phyloP scores from a whole-genome alignment of 2,329 filamentous ascomycete species.

The Diplodia seriata region DNA sequence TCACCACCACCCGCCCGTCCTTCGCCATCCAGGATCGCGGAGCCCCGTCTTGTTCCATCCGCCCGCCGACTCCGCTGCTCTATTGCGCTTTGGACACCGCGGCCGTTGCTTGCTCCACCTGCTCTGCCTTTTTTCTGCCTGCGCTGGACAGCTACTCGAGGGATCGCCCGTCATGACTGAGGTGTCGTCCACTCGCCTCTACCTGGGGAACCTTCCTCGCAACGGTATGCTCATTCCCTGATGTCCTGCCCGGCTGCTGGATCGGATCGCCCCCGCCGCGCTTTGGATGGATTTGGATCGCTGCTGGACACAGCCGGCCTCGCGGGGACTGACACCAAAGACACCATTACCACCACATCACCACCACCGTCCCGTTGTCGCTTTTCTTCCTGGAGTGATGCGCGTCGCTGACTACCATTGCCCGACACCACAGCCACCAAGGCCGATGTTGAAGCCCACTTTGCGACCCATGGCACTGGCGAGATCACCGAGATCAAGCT shows the following conservation, averaged over 20 bases:
- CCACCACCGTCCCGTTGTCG: slow-evolving; percentile 22
- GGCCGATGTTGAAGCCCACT: slow-evolving; percentile 94
- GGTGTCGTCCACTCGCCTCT: slow-evolving; percentile 93
- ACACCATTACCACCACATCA: slow-evolving; percentile 6
- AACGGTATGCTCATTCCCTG: slow-evolving; percentile 71
- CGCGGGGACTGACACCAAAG: slow-evolving; percentile 21
- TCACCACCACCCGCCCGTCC: slow-evolving; percentile 20
- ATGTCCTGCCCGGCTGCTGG: slow-evolving; percentile 26
- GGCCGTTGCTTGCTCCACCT: not conserved
- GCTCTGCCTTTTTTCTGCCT: slow-evolving; percentile 15
- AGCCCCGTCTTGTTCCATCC: slow-evolving; percentile 29
- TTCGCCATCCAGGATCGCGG: slow-evolving; percentile 32
- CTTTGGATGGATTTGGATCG: slow-evolving; percentile 33
- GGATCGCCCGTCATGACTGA: slow-evolving; percentile 70
- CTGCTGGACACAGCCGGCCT: slow-evolving; percentile 33
- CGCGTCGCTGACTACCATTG: slow-evolving; percentile 56
- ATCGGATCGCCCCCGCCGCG: slow-evolving; percentile 30
- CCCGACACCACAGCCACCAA: slow-evolving; percentile 77
- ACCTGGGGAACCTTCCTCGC: slow-evolving; percentile 96
- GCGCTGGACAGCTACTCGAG: slow-evolving; percentile 28
- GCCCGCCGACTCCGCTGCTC: slow-evolving; percentile 17
- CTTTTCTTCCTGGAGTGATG: slow-evolving; percentile 33
- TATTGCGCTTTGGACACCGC: slow-evolving; percentile 30
- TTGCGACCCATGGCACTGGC: slow-evolving; percentile 92
- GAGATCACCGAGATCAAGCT: slow-evolving; percentile 99